Percentiles rank a stretch among this genome's conserved stretches.
Evolutionary conservation across 345 rosid species (phyloP).

Genomic region (Hevea brasiliensis): DNA sequence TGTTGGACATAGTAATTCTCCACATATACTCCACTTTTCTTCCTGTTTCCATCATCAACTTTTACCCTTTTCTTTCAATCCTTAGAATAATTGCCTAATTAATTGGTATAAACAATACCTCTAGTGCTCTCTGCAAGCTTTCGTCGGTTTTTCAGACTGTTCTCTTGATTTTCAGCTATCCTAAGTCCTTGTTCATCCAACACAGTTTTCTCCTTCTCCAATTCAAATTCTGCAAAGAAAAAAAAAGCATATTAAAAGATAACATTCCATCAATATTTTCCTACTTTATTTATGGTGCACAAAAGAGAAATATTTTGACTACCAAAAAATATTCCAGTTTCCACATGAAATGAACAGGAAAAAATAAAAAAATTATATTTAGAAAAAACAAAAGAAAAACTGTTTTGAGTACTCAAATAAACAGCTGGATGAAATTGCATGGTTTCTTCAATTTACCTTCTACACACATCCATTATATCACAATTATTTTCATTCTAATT

Average conservation of each 20-base stretch:
- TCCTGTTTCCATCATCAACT: background rate
- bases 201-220: conserved; percentile 86
- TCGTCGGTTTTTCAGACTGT: conserved; percentile 88
- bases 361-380: too few relatives aligned
- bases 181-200: conserved; percentile 94
- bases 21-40: background rate
- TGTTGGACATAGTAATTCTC: background rate
- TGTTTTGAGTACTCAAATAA: background rate
- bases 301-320: background rate
- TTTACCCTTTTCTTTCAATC: background rate
- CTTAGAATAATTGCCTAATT: background rate
- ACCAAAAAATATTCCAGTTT: background rate
- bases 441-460: background rate
- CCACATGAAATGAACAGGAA: background rate
- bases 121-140: conserved; percentile 98
- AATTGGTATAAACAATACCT: conserved; percentile 43
- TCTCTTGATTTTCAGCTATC: conserved; percentile 96
- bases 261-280: too few relatives aligned
- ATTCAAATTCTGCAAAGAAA: conserved; percentile 61
- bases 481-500: background rate
- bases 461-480: background rate
- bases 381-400: too few relatives aligned
- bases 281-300: too few relatives aligned
- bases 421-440: background rate
- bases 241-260: background rate